Evolutionary conservation across 139 green algal species (phyloP).

Genomic region (Haematococcus lacustris): DNA sequence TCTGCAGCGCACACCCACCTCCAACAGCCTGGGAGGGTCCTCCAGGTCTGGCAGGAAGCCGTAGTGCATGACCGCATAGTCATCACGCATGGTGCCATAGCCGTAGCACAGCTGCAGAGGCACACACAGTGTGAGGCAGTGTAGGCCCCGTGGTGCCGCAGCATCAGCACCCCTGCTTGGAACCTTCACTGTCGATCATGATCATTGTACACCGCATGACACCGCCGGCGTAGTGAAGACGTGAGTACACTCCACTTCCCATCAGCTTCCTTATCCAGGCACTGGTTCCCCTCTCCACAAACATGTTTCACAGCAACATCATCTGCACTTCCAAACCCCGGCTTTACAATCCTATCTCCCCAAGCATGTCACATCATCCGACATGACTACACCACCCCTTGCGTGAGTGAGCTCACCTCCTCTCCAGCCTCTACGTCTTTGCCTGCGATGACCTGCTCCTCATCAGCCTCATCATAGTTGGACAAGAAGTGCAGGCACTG

Average conservation of each 20-base stretch:
- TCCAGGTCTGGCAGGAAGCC: not conserved
- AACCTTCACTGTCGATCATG: too few relatives aligned
- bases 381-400: not conserved
- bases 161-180: too few relatives aligned
- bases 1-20: not conserved
- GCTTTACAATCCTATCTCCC: not conserved
- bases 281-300: not conserved
- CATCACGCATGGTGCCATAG: not conserved
- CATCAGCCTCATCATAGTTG: too few relatives aligned
- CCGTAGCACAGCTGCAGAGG: not conserved
- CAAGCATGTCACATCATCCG: not conserved
- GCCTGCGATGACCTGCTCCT: constrained; percentile 3
- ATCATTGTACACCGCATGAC: too few relatives aligned
- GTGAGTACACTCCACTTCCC: not conserved
- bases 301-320: not conserved
- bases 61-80: constrained; percentile 3
- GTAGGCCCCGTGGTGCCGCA: not conserved
- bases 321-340: not conserved
- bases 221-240: too few relatives aligned
- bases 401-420: not conserved
- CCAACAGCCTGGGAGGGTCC: constrained; percentile 1
- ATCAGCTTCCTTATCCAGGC: not conserved
- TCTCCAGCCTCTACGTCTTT: not conserved
- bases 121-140: not conserved
- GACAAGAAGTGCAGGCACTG: too few relatives aligned